Conservation (phyloP, 495 filamentous ascomycete species). For the Mytilinidion resinicola region DNA sequence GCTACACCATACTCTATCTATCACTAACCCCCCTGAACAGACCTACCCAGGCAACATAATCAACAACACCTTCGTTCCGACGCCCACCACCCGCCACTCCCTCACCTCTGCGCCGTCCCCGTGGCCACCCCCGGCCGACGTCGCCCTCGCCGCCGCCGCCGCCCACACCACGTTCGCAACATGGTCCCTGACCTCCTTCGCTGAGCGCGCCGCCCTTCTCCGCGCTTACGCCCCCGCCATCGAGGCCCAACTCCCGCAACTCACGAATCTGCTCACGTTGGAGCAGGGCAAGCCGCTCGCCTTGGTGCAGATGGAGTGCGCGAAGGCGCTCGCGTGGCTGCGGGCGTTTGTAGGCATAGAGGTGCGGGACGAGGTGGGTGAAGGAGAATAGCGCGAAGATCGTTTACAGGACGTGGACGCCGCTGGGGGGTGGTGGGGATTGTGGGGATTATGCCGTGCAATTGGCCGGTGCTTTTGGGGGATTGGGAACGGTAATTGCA, state of each 20-base stretch:
- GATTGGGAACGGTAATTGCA: too few species aligned
- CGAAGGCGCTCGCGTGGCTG: slow-evolving; percentile 12
- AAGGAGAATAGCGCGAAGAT: background rate
- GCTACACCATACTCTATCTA: too few species aligned
- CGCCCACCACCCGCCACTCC: slow-evolving; percentile 6
- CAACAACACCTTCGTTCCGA: slow-evolving; percentile 12
- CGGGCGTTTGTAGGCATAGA: slow-evolving; percentile 9
- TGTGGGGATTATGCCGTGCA: background rate
- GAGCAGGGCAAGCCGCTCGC: slow-evolving; percentile 16
- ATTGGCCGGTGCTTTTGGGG: slow-evolving; percentile 8
- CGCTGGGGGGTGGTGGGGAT: background rate
- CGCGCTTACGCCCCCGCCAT: slow-evolving; percentile 11
- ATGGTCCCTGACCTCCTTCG: slow-evolving; percentile 6
- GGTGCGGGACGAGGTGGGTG: slow-evolving; percentile 10
- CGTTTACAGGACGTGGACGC: background rate
- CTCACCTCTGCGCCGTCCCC: slow-evolving; percentile 16
- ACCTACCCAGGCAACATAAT: slow-evolving; percentile 19
- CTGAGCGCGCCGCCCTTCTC: slow-evolving; percentile 6
- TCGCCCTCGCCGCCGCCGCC: slow-evolving; percentile 8
- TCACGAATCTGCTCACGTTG: slow-evolving; percentile 3
- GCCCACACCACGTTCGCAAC: slow-evolving; percentile 5
- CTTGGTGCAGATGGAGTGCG: slow-evolving; percentile 5
- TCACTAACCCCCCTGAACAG: background rate
- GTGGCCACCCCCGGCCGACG: slow-evolving; percentile 9
- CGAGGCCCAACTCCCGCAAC: slow-evolving; percentile 2